Base-by-base conservation (phyloP, 2,329 filamentous ascomycete species). In the Eurotiales sp. region DNA sequence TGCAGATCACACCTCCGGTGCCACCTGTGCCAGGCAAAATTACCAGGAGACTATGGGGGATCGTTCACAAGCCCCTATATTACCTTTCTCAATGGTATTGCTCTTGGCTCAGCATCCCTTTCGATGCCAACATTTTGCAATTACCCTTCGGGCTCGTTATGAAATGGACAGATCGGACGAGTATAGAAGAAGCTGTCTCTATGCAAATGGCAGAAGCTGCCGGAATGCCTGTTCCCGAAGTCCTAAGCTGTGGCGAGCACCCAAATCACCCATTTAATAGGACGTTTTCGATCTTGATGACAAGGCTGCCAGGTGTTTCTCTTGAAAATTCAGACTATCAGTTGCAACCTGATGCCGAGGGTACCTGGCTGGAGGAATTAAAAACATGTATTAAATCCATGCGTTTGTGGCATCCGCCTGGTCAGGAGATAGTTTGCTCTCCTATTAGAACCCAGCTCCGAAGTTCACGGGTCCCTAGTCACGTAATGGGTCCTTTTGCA, bases 221-320 rank as follows among this genome's bases (percentile, higher is more conserved):
- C 25, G 65, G 67, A 17, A 64, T 72, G 15, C 67, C 68, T 29
- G 62, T 63, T 21, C 65, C 67, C 0, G 69, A 56, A 54, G 62
- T 70, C 3, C 21, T 72, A 19, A 58, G 52, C 48, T 70, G 59
- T 32, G 64, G 67, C 4, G 65, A 70, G 40, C 65, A 72, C 44
- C 59, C 56, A 4, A 23, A 54, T 40, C 39, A 19, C 6, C 51
- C 52, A 2, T 39, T 15, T 10, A 58, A 60, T 23, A 46, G 60
- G 23, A 55, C 45, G 11, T 50, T 70, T 44, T 71, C 69, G n/a
- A 71, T 71, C 34, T 47, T 72, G 21, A 73, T 75, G 69, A 73
- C 70, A n/a, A 63, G 69, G 22, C 51, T 72, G 44, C 69, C 66
- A 15, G 68, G 70, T 4, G 49, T 58, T 61, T n/a, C 8, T 10